Conservation (phyloP, 2,329 filamentous ascomycete genomes). For the Teratosphaeria gauchensis region DNA sequence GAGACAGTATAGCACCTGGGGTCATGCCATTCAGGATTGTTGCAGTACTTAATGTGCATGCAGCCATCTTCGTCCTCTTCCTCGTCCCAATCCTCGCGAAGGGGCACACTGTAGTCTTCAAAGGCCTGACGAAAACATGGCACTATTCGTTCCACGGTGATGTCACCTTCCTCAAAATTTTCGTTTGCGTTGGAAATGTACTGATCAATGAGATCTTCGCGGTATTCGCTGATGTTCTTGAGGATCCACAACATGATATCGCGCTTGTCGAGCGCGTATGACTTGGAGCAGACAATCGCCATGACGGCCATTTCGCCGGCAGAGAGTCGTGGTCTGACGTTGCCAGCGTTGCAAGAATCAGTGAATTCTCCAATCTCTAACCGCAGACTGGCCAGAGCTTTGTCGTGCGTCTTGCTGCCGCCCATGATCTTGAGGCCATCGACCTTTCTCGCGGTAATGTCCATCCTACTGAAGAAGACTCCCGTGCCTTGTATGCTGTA, state of each 20-base stretch:
- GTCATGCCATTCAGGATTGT: neutral
- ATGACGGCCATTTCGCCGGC: conserved; percentile 2
- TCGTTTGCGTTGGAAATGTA: no score
- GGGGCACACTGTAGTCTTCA: neutral
- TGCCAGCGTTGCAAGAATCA: no score
- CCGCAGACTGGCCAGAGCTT: neutral
- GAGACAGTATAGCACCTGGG: neutral
- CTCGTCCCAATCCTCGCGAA: neutral
- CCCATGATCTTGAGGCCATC: neutral
- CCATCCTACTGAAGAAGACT: no score
- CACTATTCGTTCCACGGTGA: no score
- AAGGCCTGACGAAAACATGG: neutral
- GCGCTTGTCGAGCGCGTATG: neutral
- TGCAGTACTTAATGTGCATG: neutral
- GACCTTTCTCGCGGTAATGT: neutral
- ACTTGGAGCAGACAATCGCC: conserved; percentile 2
- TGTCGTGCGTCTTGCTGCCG: neutral
- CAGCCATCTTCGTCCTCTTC: neutral
- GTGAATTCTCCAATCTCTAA: conserved; percentile 2
- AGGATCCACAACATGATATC: neutral
- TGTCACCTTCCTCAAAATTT: no score
- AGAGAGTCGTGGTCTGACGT: conserved; percentile 1
- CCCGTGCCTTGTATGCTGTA: no score
- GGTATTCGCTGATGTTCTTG: neutral
- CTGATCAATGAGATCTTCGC: neutral